A percentile compares a stretch with the other conserved stretches of the same genome.
Evolutionary conservation across 306 rosid species (phyloP).

Genomic region (Castanea mollissima): DNA sequence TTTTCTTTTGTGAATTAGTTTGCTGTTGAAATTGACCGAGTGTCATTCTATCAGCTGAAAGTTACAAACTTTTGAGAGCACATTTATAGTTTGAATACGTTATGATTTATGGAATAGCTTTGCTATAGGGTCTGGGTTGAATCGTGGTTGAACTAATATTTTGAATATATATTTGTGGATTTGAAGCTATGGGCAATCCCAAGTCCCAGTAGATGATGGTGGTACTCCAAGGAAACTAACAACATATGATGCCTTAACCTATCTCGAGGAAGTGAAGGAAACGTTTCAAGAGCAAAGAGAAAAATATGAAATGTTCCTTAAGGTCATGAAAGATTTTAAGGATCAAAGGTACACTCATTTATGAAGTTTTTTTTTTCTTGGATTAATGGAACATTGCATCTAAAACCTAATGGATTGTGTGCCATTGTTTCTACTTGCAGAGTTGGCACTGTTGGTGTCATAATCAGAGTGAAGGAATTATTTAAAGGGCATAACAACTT

Average conservation of each 20-base stretch:
- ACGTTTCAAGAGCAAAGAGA: conserved; percentile 81
- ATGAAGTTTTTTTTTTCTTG: conserved; percentile 7
- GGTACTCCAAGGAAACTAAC: conserved; percentile 62
- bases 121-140: neutral
- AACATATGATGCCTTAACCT: conserved; percentile 72
- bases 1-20: neutral
- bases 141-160: neutral
- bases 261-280: conserved; percentile 81
- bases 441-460: conserved; percentile 90
- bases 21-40: neutral
- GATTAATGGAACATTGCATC: conserved; percentile 11
- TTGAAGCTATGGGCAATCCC: conserved; percentile 62
- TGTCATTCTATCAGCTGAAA: neutral
- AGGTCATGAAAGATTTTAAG: conserved; percentile 96
- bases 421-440: conserved; percentile 41
- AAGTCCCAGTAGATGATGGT: conserved; percentile 54
- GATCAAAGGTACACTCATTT: conserved; percentile 67
- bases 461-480: conserved; percentile 86
- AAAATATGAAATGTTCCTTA: conserved; percentile 77
- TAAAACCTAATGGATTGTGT: conserved; percentile 13
- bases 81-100: conserved; percentile 5
- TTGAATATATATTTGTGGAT: conserved; percentile 21
- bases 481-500: conserved; percentile 88
- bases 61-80: neutral
- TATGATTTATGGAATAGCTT: conserved; percentile 14